Evolutionary conservation across 2,329 filamentous ascomycete genomes (phyloP).

Genomic region (Colletotrichum lentis): DNA sequence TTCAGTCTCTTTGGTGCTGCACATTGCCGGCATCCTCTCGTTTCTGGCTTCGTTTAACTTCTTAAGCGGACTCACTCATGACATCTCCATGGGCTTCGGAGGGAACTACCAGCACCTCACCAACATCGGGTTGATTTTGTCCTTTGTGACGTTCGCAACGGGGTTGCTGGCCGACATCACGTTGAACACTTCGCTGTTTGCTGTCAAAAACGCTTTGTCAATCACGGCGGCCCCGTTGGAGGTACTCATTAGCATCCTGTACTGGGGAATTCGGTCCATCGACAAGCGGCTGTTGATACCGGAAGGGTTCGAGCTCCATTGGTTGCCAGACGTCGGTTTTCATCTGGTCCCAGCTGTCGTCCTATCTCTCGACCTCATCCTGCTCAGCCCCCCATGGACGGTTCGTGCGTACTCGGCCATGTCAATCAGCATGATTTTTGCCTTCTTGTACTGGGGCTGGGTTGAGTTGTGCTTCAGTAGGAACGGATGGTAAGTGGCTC

Average conservation of each 20-base stretch:
- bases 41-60: slow-evolving; percentile 64
- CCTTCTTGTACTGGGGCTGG: slow-evolving; percentile 79
- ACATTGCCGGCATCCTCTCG: slow-evolving; percentile 62
- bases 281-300: slow-evolving; percentile 62
- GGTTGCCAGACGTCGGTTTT: slow-evolving; percentile 69
- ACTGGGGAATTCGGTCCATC: slow-evolving; percentile 73
- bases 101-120: slow-evolving; percentile 77
- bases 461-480: slow-evolving; percentile 74
- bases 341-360: slow-evolving; percentile 73
- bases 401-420: slow-evolving; percentile 68
- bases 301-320: slow-evolving; percentile 63
- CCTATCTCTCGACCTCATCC: slow-evolving; percentile 69
- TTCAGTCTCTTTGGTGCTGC: slow-evolving; percentile 68
- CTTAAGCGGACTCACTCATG: slow-evolving; percentile 58
- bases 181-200: slow-evolving; percentile 65
- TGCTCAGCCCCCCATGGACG: slow-evolving; percentile 78
- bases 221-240: slow-evolving; percentile 74
- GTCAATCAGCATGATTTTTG: slow-evolving; percentile 64
- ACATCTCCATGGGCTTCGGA: slow-evolving; percentile 68
- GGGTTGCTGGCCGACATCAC: slow-evolving; percentile 73
- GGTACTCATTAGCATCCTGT: slow-evolving; percentile 74
- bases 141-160: slow-evolving; percentile 66
- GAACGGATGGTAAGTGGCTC: slow-evolving; percentile 65
- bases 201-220: slow-evolving; percentile 71
- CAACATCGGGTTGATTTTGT: slow-evolving; percentile 72